Evolutionary conservation across 2,329 filamentous ascomycete species (phyloP).

Genomic region (Drechslera avenae): DNA sequence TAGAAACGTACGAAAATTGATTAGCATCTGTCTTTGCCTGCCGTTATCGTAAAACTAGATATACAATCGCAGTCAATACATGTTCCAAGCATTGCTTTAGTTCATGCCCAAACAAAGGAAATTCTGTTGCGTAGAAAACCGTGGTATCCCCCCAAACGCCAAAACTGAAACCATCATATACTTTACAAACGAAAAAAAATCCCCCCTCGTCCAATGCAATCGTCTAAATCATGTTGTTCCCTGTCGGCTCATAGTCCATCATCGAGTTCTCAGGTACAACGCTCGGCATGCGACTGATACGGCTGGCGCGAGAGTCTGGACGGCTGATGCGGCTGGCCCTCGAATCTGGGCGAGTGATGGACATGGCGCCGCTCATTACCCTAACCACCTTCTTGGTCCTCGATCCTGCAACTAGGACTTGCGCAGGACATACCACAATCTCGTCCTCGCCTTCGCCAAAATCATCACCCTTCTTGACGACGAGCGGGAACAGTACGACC

Average conservation of each 20-base stretch:
- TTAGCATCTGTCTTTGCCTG: neutral
- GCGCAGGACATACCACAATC: constrained; percentile 92
- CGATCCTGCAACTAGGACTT: constrained; percentile 75
- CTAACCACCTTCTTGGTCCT: constrained; percentile 56
- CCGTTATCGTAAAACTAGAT: neutral
- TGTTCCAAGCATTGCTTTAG: neutral
- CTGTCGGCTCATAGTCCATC: constrained; percentile 40
- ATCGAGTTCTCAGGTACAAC: constrained; percentile 40
- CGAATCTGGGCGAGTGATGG: constrained; percentile 45
- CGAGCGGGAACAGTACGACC: constrained; percentile 91
- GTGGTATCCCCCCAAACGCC: constrained; percentile 1
- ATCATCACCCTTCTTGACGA: constrained; percentile 95
- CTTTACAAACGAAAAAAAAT: constrained; percentile 7
- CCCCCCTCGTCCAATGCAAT: constrained; percentile 1
- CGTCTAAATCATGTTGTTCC: constrained; percentile 37
- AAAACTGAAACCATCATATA: constrained; percentile 12
- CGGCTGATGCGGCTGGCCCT: constrained; percentile 34
- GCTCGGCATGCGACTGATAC: constrained; percentile 35
- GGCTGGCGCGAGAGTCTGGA: constrained; percentile 29
- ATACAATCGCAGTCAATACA: neutral
- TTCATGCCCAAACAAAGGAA: constrained; percentile 1
- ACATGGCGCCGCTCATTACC: constrained; percentile 58
- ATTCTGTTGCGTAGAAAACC: neutral
- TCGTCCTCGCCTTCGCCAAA: constrained; percentile 86
- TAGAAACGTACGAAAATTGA: neutral